Evolutionary conservation across 2,329 filamentous ascomycete species (phyloP), one percentile per base, ranked within the genome.

Genomic region (Aspergillus sp.): DNA sequence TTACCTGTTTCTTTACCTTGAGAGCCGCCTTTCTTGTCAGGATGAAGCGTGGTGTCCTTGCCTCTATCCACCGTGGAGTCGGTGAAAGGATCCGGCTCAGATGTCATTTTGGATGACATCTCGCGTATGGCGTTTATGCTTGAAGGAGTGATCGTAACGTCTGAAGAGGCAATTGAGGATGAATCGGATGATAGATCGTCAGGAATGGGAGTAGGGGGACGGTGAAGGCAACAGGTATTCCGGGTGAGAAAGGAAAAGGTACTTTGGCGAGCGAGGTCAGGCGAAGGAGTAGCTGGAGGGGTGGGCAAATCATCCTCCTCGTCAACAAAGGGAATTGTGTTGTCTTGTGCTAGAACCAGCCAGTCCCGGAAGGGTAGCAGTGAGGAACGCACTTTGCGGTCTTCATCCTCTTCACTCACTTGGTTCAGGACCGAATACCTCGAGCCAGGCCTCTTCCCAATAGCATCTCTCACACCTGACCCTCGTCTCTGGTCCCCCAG

Each of bases 361-460:
- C 42, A 53, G 9, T 53, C 48, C 17, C 23, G 31, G 23, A 46
- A 55, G 7, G 31, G 47, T 20, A 54, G 29, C 23, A 57, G 43
- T 41, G 50, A 54, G 21, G 42, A 32, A 36, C 47, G 45, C 25
- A 50, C 45, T 29, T 23, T 45, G 34, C 20, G 14, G 44, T 54
- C 43, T 31, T 50, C 54, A 17, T 40, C 29, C 29, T 40, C 38
- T 21, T 29, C 34, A 49, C 52, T 58, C 55, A 54, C 57, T 51
- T 38, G 5, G 16, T 38, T 17, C 34, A 38, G n/a, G n/a, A 38
- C 34, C 13, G 34, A 16, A 38, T n/a, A 38, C 16, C 34, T 38
- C n/a, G 23, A 32, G 9, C 14, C 13, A 38, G 47, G n/a, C 19
- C 10, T n/a, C 7, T 17, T 21, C 40, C 31, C 7, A 29, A 7